phyloP scores from a whole-genome alignment of 805 yeast genomes.

The Candida coleopterorum region DNA sequence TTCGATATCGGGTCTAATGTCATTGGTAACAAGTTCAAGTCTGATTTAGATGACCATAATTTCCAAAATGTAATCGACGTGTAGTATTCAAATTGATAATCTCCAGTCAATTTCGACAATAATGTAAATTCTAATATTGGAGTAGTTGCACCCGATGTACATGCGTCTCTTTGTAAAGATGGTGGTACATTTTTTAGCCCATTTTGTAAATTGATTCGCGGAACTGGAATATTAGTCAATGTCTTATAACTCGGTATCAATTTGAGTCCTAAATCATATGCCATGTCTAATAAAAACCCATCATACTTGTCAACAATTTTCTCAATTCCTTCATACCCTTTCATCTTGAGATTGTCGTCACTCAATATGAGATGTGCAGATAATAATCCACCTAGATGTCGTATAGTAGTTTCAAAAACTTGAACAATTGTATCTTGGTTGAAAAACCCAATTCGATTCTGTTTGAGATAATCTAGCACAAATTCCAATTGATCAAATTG shows the following conservation, averaged over 20 bases:
- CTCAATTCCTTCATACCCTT: constrained; percentile 30
- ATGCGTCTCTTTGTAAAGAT: constrained; percentile 55
- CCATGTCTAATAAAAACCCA: constrained; percentile 67
- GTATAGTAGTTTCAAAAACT: constrained; percentile 80
- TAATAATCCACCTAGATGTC: constrained; percentile 77
- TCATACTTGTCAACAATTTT: constrained; percentile 44
- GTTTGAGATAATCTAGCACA: constrained; percentile 24
- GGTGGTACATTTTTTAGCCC: constrained; percentile 48
- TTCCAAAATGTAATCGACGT: constrained; percentile 61
- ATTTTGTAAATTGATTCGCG: constrained; percentile 63
- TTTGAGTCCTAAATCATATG: constrained; percentile 70
- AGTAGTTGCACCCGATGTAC: constrained; percentile 84
- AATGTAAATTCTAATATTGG: constrained; percentile 78
- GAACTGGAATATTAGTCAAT: constrained; percentile 62
- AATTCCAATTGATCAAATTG: constrained; percentile 51
- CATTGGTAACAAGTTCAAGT: constrained; percentile 70
- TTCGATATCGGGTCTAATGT: constrained; percentile 59
- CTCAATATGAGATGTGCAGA: constrained; percentile 60
- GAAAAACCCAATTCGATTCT: constrained; percentile 45
- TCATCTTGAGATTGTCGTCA: constrained; percentile 16
- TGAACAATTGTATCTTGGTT: constrained; percentile 69
- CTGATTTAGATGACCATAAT: constrained; percentile 65
- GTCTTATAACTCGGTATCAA: constrained; percentile 69
- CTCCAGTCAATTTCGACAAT: constrained; percentile 70
- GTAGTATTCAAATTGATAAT: constrained; percentile 59